phyloP scores from a whole-genome alignment of 257 asterid species.

The Haberlea rhodopensis region DNA sequence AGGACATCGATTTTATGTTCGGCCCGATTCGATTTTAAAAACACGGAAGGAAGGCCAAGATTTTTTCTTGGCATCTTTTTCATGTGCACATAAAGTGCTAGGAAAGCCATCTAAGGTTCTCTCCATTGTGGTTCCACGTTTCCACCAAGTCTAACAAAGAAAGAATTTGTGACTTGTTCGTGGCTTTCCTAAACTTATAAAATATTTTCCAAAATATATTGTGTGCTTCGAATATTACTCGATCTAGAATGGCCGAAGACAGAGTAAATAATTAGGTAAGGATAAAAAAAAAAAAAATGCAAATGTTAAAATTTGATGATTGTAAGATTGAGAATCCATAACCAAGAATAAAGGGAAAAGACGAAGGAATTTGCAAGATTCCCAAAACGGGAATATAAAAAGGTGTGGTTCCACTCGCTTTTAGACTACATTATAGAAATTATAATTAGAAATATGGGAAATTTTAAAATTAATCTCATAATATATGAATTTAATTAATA shows the following conservation, averaged over 20 bases:
- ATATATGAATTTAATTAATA: no score
- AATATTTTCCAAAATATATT: no score
- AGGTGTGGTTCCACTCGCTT: conserved; percentile 26
- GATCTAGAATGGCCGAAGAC: no score
- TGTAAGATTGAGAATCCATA: conserved; percentile 25
- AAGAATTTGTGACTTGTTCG: conserved; percentile 7
- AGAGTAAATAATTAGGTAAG: conserved; percentile 13
- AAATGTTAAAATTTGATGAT: conserved; percentile 18
- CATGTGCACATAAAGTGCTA: conserved; percentile 26
- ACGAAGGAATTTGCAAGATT: conserved; percentile 30
- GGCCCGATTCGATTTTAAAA: no score
- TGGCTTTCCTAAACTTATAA: background rate
- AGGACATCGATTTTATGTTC: no score
- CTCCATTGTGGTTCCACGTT: conserved; percentile 24
- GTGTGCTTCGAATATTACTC: no score
- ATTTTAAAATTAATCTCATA: no score
- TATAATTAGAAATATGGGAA: no score
- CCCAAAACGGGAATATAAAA: conserved; percentile 28
- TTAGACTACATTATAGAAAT: no score
- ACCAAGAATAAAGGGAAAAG: conserved; percentile 32
- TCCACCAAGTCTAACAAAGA: conserved; percentile 8
- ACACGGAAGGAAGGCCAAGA: no score
- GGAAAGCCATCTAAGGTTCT: conserved; percentile 18
- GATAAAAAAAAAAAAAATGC: background rate
- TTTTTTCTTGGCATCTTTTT: conserved; percentile 24